Base-by-base conservation (phyloP, 1,139 yeast genomes). In the Sugiyamaella japonica region DNA sequence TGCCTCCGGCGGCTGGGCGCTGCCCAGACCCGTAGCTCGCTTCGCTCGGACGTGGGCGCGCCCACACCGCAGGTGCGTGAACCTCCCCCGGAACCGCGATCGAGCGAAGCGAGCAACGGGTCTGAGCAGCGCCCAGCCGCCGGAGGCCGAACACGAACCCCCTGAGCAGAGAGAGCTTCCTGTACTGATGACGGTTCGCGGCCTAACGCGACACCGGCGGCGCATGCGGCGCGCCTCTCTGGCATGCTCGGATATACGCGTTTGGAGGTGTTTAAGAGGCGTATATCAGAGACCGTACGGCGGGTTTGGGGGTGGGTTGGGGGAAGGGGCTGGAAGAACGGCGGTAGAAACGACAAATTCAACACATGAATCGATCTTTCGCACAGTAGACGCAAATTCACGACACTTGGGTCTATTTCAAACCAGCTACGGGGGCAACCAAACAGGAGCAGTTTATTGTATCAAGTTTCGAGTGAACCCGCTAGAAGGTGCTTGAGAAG, bases 311-410 rank as follows among this genome's bases (percentile, higher is more conserved):
- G 3, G 29, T 7, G 48, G 48, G 38, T 44, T 31, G 29, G 48
- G 48, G 48, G 39, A 44, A 31, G 48, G 6, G 16, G 7, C 10
- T 31, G 48, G 39, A 44, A 44, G 39, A 44, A 10, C 31, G 38
- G 16, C 38, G 16, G 38, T 31, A 32, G 13, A 34, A 34, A 44
- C 48, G 39, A 44, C 48, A 44, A 44, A 44, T 44, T 44, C 48
- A 44, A 20, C 48, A 32, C 48, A 31, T 44, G 17, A 44, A 32
- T 44, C 48, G 31, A 25, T 28, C 17, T 12, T 36, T 32, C 38
- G 39, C 39, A 32, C 48, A 7, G 12, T 44, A 17, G 48, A 44
- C 48, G 48, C 48, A 44, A 44, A 31, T 44, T 44, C 48, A 31
- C 38, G 12, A 25, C 48, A 34, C 20, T 34, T 44, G 20, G 16